Evolutionary conservation across 2,329 filamentous ascomycete genomes (phyloP).

Genomic region (Apiospora sp.): DNA sequence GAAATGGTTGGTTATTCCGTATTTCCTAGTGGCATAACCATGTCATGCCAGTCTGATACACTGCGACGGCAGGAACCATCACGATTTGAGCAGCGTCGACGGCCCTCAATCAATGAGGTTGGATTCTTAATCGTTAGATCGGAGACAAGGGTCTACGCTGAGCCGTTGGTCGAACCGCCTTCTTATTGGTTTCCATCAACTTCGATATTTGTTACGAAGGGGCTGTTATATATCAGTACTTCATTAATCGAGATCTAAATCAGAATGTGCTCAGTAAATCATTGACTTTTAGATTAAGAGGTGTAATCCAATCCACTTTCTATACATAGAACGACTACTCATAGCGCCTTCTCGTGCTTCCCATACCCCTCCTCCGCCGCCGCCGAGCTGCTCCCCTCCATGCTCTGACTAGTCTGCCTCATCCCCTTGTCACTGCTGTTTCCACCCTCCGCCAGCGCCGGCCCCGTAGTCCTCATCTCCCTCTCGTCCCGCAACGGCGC

Average conservation of each 20-base stretch:
- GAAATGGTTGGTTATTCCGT: too few relatives aligned
- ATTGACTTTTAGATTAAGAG: neutral
- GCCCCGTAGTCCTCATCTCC: neutral
- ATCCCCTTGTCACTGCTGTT: neutral
- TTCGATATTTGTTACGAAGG: neutral
- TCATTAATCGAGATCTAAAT: neutral
- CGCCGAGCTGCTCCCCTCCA: neutral
- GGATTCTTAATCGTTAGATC: too few relatives aligned
- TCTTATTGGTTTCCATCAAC: neutral
- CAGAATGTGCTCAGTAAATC: neutral
- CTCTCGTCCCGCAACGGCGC: neutral
- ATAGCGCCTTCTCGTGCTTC: neutral
- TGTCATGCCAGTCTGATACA: too few relatives aligned
- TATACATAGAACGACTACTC: neutral
- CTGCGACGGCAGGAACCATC: neutral
- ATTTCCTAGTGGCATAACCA: too few relatives aligned
- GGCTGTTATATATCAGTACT: neutral
- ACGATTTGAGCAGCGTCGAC: neutral
- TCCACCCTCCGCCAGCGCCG: neutral
- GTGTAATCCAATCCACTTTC: neutral
- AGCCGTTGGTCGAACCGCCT: neutral
- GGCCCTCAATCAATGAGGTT: neutral
- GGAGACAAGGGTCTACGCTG: neutral
- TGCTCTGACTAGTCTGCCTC: neutral
- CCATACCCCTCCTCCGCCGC: constrained; percentile 8